phyloP scores from a whole-genome alignment of 345 rosid genomes.

The Cochlearia excelsa region DNA sequence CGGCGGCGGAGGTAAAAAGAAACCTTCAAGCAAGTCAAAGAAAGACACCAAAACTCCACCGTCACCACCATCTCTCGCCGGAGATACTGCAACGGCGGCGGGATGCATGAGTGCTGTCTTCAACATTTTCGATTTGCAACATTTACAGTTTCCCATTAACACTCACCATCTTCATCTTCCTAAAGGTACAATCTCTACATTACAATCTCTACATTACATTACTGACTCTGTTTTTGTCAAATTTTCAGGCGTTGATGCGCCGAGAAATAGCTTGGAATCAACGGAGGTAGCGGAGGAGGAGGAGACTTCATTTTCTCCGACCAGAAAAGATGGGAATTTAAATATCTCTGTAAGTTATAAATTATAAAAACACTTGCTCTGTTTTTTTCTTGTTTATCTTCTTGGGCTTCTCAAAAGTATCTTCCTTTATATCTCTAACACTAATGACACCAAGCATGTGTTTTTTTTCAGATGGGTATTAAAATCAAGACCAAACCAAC shows the following conservation, averaged over 20 bases:
- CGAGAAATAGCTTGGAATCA: constrained; percentile 82
- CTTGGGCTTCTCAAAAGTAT: constrained; percentile 32
- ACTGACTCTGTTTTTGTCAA: too few species aligned
- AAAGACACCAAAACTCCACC: constrained; percentile 19
- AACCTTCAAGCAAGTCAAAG: constrained; percentile 39
- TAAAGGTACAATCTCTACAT: constrained; percentile 28
- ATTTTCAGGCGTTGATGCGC: constrained; percentile 61
- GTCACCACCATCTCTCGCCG: constrained; percentile 13
- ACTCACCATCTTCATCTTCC: constrained; percentile 46
- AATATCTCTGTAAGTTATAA: constrained; percentile 50
- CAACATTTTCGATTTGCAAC: constrained; percentile 71
- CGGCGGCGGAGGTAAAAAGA: constrained; percentile 38
- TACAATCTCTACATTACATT: background rate
- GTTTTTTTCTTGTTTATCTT: constrained; percentile 21
- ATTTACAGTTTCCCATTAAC: constrained; percentile 49
- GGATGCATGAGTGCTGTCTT: constrained; percentile 84
- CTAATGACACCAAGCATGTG: constrained; percentile 29
- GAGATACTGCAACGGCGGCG: constrained; percentile 28
- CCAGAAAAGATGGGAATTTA: constrained; percentile 41
- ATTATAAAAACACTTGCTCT: constrained; percentile 7
- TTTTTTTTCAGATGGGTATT: constrained; percentile 52
- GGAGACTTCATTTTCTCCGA: constrained; percentile 40
- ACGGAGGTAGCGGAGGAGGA: constrained; percentile 34
- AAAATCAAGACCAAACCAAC: constrained; percentile 57
- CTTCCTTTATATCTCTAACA: constrained; percentile 1